A percentile compares a stretch with the other conserved stretches of the same genome.
Evolutionary conservation across 192 early-diverging fungal genomes (phyloP).

Genomic region (Piromyces sp.): DNA sequence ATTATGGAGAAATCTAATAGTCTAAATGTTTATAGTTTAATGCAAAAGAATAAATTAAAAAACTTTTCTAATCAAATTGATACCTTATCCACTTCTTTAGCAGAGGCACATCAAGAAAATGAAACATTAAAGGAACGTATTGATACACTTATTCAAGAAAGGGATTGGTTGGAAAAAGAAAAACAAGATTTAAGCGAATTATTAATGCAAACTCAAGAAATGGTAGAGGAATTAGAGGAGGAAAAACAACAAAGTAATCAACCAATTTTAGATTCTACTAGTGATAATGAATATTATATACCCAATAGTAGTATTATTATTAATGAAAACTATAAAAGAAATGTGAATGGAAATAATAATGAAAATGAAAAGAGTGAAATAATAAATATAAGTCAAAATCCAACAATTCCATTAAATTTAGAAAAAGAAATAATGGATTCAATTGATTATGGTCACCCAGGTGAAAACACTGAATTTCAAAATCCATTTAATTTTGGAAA

Average conservation of each 20-base stretch:
- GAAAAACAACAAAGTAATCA: neutral
- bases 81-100: neutral
- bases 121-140: neutral
- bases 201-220: neutral
- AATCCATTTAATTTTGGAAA: neutral
- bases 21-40: neutral
- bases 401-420: neutral
- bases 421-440: neutral
- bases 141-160: neutral
- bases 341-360: neutral
- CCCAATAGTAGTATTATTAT: neutral
- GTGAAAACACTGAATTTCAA: neutral
- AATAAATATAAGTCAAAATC: neutral
- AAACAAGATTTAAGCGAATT: neutral
- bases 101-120: neutral
- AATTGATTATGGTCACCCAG: neutral
- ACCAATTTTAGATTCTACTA: neutral
- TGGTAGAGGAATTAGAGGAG: neutral
- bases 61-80: neutral
- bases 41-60: neutral
- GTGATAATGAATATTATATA: neutral
- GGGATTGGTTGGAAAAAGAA: neutral
- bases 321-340: neutral
- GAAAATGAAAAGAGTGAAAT: neutral
- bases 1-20: neutral